Evolutionary conservation across 352 stramenopile species (phyloP), one percentile per base, ranked within the genome.

Genomic region (Peronospora farinosa): DNA sequence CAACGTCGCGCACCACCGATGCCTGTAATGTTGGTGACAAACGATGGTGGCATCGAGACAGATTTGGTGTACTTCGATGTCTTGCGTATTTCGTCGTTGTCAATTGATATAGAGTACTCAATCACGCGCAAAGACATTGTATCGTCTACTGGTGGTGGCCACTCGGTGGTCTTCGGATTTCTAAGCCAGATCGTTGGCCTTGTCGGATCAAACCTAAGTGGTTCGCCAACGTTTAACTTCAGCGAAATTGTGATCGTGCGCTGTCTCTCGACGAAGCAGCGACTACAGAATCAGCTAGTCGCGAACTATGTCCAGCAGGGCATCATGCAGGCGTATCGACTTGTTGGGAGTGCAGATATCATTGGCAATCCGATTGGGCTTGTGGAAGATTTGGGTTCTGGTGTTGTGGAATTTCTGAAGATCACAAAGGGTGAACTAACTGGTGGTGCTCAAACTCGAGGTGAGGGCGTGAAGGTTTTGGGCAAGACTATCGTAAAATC

Each of bases 361-460:
- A 88, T 94, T 23, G 83, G 83, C 16, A 88, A 94, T 47, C 83
- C 83, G 3, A 88, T 94, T 13, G 83, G 83, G n/a, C 57, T 94
- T 19, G 83, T 94, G 1, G 83, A 91, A 54, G 83, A 94, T 47
- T 66, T 94, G 25, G 83, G 83, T 3, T 91, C 78, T n/a, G 83
- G 83, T 36, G 77, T 94, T 9, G 72, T 92, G 3, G 79, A 91
- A 37, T 94, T 94, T 49, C 41, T 94, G 21, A 94, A 92, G 59
- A 89, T 94, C 47, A 94, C 83, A n/a, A 91, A 88, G 58, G 78
- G 82, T 21, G 83, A 94, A 41, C 49, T 94, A 9, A 66, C 73
- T n/a, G 83, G 83, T 3, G 80, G 89, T 45, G 73, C 80, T 7
- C 77, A 94, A 39, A 94, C 83, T 12, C 76, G 83, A 40, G 83